These are phyloP conservation scores for Eutypella sp. DNA, from an alignment of 2,329 filamentous ascomycete genomes.

Conservation along the genomic window DNA sequence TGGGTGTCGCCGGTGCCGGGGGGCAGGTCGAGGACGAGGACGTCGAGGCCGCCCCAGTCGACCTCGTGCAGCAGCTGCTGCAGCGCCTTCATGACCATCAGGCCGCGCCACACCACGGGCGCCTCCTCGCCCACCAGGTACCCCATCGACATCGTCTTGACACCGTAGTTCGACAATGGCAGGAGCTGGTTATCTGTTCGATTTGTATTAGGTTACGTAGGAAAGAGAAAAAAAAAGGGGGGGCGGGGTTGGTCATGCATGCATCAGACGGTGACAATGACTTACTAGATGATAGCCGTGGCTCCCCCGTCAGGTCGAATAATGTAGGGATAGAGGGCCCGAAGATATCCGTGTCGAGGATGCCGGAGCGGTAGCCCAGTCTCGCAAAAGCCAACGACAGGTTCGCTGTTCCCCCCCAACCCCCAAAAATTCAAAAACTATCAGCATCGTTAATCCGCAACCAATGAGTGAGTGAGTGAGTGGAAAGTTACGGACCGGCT, in stretches of 20 bases:
- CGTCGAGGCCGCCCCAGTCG: slow-evolving; percentile 83
- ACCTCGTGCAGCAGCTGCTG: slow-evolving; percentile 95
- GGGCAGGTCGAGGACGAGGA: slow-evolving; percentile 85
- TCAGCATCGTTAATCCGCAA: too few relatives aligned
- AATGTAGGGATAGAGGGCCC: slow-evolving; percentile 91
- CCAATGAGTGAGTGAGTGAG: background rate
- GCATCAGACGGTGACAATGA: slow-evolving; percentile 9
- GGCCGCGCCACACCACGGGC: slow-evolving; percentile 88
- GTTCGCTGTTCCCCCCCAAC: slow-evolving; percentile 67
- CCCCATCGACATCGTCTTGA: slow-evolving; percentile 99
- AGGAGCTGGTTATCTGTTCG: slow-evolving; percentile 70
- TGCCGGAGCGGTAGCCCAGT: slow-evolving; percentile 74
- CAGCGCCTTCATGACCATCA: slow-evolving; percentile 97
- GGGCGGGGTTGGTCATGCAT: slow-evolving; percentile 1
- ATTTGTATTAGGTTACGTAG: slow-evolving; percentile 7
- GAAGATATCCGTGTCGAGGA: slow-evolving; percentile 95
- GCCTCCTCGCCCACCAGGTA: slow-evolving; percentile 77
- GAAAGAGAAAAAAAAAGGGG: background rate
- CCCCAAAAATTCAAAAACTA: too few relatives aligned
- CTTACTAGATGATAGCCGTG: slow-evolving; percentile 67
- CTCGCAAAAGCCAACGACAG: slow-evolving; percentile 82
- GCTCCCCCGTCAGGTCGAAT: slow-evolving; percentile 75
- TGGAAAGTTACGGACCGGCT: slow-evolving; percentile 51
- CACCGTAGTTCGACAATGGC: slow-evolving; percentile 87
- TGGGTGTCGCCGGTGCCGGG: slow-evolving; percentile 95